Percentiles rank a stretch among this genome's conserved stretches.
These are phyloP conservation scores for Geotrichum reessii DNA, from an alignment of 1,139 yeast genomes.

Conservation along the genomic window DNA sequence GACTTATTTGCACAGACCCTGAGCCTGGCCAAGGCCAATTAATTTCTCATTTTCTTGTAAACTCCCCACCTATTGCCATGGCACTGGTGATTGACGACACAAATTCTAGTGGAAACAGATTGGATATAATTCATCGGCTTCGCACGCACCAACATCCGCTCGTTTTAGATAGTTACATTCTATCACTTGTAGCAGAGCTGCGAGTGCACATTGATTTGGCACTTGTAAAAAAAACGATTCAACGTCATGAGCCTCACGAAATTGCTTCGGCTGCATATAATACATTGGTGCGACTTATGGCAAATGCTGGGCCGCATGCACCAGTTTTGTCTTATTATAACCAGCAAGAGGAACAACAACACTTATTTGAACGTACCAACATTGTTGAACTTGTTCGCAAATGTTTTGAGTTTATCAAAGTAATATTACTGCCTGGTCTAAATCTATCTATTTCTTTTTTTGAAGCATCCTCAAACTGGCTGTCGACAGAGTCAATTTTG, in stretches of 20 bases:
- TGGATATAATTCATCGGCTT: constrained; percentile 19
- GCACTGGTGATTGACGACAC: constrained; percentile 4
- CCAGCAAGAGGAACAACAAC: not conserved
- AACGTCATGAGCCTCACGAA: constrained; percentile 29
- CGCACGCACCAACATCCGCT: constrained; percentile 26
- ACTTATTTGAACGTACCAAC: not conserved
- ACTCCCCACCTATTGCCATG: constrained; percentile 9
- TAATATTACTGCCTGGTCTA: constrained; percentile 26
- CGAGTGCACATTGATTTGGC: constrained; percentile 28
- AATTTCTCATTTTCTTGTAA: constrained; percentile 19
- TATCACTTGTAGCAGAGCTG: constrained; percentile 24
- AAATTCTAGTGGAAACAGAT: not conserved
- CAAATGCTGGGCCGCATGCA: constrained; percentile 20
- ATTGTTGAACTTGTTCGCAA: constrained; percentile 21
- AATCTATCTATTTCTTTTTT: constrained; percentile 24
- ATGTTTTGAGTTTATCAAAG: constrained; percentile 27
- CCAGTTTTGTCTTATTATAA: not conserved
- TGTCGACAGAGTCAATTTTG: constrained; percentile 26
- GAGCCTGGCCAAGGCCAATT: constrained; percentile 29
- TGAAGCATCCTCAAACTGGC: constrained; percentile 24
- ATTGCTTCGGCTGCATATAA: constrained; percentile 26
- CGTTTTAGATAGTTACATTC: constrained; percentile 22
- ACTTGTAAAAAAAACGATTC: constrained; percentile 20
- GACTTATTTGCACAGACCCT: constrained; percentile 21
- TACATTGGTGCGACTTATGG: constrained; percentile 18